phyloP scores from a whole-genome alignment of 495 filamentous ascomycete species.

The Neurospora sp. region DNA sequence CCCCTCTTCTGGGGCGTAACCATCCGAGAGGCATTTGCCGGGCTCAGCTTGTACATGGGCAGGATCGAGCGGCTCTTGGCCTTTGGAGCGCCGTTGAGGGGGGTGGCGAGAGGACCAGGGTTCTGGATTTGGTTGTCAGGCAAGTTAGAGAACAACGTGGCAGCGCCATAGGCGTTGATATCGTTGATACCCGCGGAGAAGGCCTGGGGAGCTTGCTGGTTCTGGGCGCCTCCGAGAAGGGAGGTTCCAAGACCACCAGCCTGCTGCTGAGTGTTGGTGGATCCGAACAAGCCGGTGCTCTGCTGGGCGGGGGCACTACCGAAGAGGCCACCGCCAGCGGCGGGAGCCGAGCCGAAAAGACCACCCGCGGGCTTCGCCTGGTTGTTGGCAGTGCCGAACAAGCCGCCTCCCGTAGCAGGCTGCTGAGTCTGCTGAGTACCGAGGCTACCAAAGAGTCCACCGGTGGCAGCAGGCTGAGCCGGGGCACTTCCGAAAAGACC shows the following conservation, averaged over 20 bases:
- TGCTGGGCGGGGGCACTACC: slow-evolving; percentile 37
- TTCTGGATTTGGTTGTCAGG: slow-evolving; percentile 51
- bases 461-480: slow-evolving; percentile 25
- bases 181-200: slow-evolving; percentile 69
- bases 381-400: slow-evolving; percentile 45
- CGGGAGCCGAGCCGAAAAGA: slow-evolving; percentile 40
- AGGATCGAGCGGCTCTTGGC: slow-evolving; percentile 65
- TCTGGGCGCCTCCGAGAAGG: slow-evolving; percentile 31
- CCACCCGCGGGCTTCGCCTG: slow-evolving; percentile 36
- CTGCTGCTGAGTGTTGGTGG: slow-evolving; percentile 32
- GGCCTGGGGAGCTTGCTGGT: slow-evolving; percentile 46
- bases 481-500: slow-evolving; percentile 13
- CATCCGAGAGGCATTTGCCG: slow-evolving; percentile 63
- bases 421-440: slow-evolving; percentile 40
- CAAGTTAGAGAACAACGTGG: slow-evolving; percentile 67
- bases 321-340: slow-evolving; percentile 33
- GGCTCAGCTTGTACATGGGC: slow-evolving; percentile 83
- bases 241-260: slow-evolving; percentile 26
- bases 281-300: slow-evolving; percentile 33
- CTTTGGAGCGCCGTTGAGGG: slow-evolving; percentile 59
- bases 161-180: slow-evolving; percentile 69
- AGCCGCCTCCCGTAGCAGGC: slow-evolving; percentile 35
- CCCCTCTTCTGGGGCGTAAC: slow-evolving; percentile 74
- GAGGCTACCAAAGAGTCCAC: slow-evolving; percentile 42
- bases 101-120: slow-evolving; percentile 78